phyloP scores from a whole-genome alignment of 2,329 filamentous ascomycete genomes.

The Trichocomaceae sp. region DNA sequence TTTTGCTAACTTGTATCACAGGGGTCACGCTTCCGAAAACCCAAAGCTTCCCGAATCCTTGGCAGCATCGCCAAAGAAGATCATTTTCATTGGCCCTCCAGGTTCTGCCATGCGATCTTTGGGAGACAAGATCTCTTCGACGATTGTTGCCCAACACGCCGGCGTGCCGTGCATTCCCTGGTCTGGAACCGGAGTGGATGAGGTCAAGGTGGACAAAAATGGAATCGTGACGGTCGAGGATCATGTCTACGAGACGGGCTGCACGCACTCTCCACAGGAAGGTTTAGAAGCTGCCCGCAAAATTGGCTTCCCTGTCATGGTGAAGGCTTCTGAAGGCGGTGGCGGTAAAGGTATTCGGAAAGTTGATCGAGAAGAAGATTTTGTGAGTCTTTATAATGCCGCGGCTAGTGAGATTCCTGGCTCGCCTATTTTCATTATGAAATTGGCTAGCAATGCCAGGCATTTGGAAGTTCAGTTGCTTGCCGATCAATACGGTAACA shows the following conservation, averaged over 20 bases:
- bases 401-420: conserved; percentile 96
- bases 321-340: conserved; percentile 99
- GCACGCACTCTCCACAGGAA: conserved; percentile 82
- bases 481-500: conserved; percentile 98
- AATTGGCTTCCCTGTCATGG: conserved; percentile 99
- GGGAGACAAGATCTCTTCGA: conserved; percentile 99
- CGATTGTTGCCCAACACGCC: conserved; percentile 96
- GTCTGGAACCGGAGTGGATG: conserved; percentile 87
- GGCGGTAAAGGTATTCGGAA: conserved; percentile 99
- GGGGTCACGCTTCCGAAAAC: conserved; percentile 98
- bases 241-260: conserved; percentile 79
- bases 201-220: conserved; percentile 68
- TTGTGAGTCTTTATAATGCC: conserved; percentile 83
- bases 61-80: conserved; percentile 94
- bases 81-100: conserved; percentile 96
- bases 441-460: conserved; percentile 89
- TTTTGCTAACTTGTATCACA: conserved; percentile 29
- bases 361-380: conserved; percentile 76
- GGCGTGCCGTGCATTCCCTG: conserved; percentile 97
- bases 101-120: conserved; percentile 98
- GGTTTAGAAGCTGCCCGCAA: conserved; percentile 77
- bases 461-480: conserved; percentile 97
- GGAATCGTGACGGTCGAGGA: conserved; percentile 91
- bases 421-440: conserved; percentile 99
- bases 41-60: conserved; percentile 94